phyloP scores from a whole-genome alignment of 352 stramenopile genomes.

The Aphanomyces euteiches region DNA sequence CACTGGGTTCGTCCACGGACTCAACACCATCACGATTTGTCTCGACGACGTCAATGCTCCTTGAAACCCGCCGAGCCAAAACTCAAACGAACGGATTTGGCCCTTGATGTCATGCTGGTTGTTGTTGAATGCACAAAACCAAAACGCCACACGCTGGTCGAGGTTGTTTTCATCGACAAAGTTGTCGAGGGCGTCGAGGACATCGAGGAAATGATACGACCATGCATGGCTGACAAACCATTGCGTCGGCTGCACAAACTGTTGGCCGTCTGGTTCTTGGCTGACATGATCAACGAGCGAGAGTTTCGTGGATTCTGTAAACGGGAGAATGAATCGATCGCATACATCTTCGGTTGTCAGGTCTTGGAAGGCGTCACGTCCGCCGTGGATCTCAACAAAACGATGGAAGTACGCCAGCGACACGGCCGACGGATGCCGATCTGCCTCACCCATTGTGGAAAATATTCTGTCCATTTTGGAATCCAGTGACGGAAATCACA shows the following conservation, averaged over 20 bases:
- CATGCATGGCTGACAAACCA: constrained; percentile 28
- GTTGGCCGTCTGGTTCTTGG: not conserved
- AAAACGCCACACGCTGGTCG: not conserved
- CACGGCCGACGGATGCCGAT: not conserved
- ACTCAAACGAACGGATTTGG: not conserved
- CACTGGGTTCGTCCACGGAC: constrained; percentile 1
- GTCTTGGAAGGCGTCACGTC: not conserved
- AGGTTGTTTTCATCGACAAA: not conserved
- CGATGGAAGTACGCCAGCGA: constrained; percentile 12
- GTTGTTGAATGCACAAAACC: constrained; percentile 18
- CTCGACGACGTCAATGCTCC: not conserved
- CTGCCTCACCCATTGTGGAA: too few species aligned
- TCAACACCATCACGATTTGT: constrained; percentile 14
- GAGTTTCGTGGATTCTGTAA: not conserved
- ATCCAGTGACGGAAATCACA: too few species aligned
- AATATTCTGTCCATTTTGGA: too few species aligned
- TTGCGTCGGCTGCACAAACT: not conserved
- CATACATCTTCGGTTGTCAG: constrained; percentile 7
- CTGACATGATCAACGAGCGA: constrained; percentile 11
- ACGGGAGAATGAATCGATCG: constrained; percentile 1
- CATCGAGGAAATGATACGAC: constrained; percentile 20
- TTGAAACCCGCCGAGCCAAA: not conserved
- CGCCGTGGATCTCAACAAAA: constrained; percentile 15
- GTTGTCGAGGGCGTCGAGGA: constrained; percentile 6
- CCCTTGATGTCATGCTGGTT: constrained; percentile 7